Percentiles rank a stretch among this genome's conserved stretches.
Conservation (phyloP, 176 grass and related monocot genomes). For the Avena insularis region DNA sequence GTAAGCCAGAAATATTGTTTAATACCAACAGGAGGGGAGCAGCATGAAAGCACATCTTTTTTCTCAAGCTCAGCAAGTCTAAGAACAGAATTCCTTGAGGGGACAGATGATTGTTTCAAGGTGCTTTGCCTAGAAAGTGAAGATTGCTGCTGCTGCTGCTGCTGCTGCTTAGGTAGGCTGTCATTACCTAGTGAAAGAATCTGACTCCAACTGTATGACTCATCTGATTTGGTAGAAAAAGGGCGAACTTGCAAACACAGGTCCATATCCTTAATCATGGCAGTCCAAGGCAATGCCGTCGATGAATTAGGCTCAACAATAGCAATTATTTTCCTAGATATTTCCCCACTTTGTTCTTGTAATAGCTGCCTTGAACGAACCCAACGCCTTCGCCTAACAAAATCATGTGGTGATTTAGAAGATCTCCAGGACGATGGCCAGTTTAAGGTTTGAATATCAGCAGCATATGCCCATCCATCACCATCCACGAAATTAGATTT, state of each 20-base stretch:
- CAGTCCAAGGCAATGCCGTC: slow-evolving; percentile 79
- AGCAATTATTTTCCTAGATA: slow-evolving; percentile 74
- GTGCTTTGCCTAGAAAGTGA: slow-evolving; percentile 63
- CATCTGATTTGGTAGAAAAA: slow-evolving; percentile 61
- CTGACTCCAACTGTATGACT: slow-evolving; percentile 83
- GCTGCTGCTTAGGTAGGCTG: slow-evolving; percentile 54
- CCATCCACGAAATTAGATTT: slow-evolving; percentile 73
- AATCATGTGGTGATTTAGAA: slow-evolving; percentile 75
- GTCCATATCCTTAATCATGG: slow-evolving; percentile 70
- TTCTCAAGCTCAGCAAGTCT: slow-evolving; percentile 89
- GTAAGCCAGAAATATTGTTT: slow-evolving; percentile 87
- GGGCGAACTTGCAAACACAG: slow-evolving; percentile 92
- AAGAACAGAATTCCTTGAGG: slow-evolving; percentile 64
- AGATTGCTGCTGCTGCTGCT: slow-evolving; percentile 46
- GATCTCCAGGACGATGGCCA: slow-evolving; percentile 87
- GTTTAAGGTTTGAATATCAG: slow-evolving; percentile 71
- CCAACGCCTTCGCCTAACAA: slow-evolving; percentile 88
- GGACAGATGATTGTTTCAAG: slow-evolving; percentile 54
- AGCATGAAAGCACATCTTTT: slow-evolving; percentile 83
- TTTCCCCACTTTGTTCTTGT: slow-evolving; percentile 58
- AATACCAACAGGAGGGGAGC: slow-evolving; percentile 49
- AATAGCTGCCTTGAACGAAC: slow-evolving; percentile 65
- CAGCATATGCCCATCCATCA: slow-evolving; percentile 95
- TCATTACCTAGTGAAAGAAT: slow-evolving; percentile 68
- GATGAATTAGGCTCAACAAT: slow-evolving; percentile 76